Percentiles rank a stretch among this genome's conserved stretches.
phyloP scores from a whole-genome alignment of 495 filamentous ascomycete genomes.

The Penicillium daleae region DNA sequence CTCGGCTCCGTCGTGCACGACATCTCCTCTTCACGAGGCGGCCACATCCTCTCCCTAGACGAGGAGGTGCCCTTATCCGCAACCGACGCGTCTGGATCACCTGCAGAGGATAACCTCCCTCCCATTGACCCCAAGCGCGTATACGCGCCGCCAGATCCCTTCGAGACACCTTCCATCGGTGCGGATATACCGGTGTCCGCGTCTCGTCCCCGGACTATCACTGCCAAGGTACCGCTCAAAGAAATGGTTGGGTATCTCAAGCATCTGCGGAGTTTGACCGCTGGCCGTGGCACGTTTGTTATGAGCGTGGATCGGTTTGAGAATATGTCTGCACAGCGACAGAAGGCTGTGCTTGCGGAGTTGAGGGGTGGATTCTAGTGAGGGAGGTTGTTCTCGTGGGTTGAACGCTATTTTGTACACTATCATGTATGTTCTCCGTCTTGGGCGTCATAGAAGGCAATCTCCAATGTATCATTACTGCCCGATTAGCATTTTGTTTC shows the following conservation, averaged over 20 bases:
- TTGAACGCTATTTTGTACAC: not conserved
- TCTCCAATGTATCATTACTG: too few species aligned
- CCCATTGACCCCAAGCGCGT: conserved; percentile 69
- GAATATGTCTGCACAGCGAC: conserved; percentile 69
- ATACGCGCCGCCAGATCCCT: conserved; percentile 86
- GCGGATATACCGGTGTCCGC: conserved; percentile 28
- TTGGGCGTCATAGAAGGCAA: not conserved
- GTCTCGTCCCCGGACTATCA: conserved; percentile 62
- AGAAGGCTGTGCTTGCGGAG: conserved; percentile 59
- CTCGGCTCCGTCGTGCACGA: conserved; percentile 91
- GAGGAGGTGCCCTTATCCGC: conserved; percentile 52
- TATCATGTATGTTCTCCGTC: not conserved
- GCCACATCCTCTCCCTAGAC: conserved; percentile 80
- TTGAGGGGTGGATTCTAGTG: conserved; percentile 47
- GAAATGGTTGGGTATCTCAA: conserved; percentile 98
- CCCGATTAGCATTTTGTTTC: too few species aligned
- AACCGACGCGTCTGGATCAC: conserved; percentile 23
- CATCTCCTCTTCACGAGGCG: conserved; percentile 78
- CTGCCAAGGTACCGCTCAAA: conserved; percentile 84
- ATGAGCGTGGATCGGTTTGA: conserved; percentile 93
- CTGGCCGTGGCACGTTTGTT: conserved; percentile 86
- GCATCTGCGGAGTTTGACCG: conserved; percentile 84
- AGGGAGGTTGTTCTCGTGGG: too few species aligned
- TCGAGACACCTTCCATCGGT: conserved; percentile 54
- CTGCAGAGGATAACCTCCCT: conserved; percentile 32